A percentile compares a stretch with the other conserved stretches of the same genome.
These are phyloP conservation scores for Beauveria asiatica DNA, from an alignment of 2,329 filamentous ascomycete species.

Conservation along the genomic window DNA sequence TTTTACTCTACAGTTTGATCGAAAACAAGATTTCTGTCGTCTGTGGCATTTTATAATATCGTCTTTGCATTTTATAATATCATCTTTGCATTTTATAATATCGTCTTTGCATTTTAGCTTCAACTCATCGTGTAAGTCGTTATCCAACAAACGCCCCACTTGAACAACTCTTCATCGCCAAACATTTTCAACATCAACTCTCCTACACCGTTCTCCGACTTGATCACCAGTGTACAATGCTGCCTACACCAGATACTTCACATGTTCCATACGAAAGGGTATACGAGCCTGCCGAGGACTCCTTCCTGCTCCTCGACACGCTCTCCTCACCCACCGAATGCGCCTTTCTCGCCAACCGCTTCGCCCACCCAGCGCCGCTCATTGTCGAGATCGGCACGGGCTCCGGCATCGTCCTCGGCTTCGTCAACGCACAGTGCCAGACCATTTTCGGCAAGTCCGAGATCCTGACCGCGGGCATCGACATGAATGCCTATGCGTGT, in stretches of 20 bases:
- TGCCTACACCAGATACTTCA: slow-evolving; percentile 87
- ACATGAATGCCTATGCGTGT: slow-evolving; percentile 82
- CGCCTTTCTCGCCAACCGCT: slow-evolving; percentile 57
- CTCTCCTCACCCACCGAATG: slow-evolving; percentile 65
- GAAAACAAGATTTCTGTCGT: too few species aligned
- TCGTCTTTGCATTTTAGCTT: background rate
- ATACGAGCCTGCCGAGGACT: slow-evolving; percentile 95
- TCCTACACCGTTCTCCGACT: slow-evolving; percentile 3
- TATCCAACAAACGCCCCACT: background rate
- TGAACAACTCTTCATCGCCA: background rate
- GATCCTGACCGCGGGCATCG: slow-evolving; percentile 66
- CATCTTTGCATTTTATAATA: background rate
- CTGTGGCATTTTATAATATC: background rate
- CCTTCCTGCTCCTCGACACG: slow-evolving; percentile 86
- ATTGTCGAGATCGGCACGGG: slow-evolving; percentile 84
- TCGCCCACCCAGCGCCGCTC: slow-evolving; percentile 48
- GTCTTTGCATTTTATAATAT: background rate
- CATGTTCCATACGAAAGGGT: slow-evolving; percentile 83
- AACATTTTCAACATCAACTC: slow-evolving; percentile 8
- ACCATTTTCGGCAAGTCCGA: slow-evolving; percentile 63
- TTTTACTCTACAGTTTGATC: too few species aligned
- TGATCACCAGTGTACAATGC: slow-evolving; percentile 44
- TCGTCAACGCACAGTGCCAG: slow-evolving; percentile 66
- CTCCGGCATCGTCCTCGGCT: slow-evolving; percentile 88
- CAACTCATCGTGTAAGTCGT: background rate